Evolutionary conservation across 2,329 filamentous ascomycete genomes (phyloP), one percentile per base, ranked within the genome.

Genomic region (Dactylonectria estremocensis): DNA sequence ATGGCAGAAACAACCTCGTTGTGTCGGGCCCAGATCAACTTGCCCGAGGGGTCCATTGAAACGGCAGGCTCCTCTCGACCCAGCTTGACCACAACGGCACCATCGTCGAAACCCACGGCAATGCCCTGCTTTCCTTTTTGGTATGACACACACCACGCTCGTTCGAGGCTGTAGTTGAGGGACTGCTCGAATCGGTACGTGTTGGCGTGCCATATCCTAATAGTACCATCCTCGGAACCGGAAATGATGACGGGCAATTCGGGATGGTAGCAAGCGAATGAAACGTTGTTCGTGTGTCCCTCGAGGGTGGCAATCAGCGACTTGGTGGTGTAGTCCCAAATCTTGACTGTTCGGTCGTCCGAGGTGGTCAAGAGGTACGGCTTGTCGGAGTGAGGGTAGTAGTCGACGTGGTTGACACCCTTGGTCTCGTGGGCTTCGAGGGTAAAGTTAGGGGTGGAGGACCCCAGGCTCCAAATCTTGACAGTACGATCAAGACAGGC

Each of bases 301-400:
- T 99, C 96, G 54, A 99, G 88, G 3, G 95, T 98, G 33, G 96
- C 96, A 79, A 98, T 98, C 72, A 98, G 87, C 13, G 95, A 96
- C 84, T 99, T 99, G 55, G 95, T 98, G 13, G 95, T 98, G 86
- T 99, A 98, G 80, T 99, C 96, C 95, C 96, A 99, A 62, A 99
- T 90, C 87, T 98, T 98, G 76, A 98, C 94, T 1, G 95, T 98
- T 76, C 94, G 91, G 82, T 98, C 96, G 80, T 99, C 96, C 8
- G 95, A 97, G 14, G 95, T 98, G 24, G 96, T 99, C 71, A 99
- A 91, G 52, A 99, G 91, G 79, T 99, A 98, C 28, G 91, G 91
- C 80, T 92, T 92, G 78, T 92, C 91, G 74, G 90, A 91, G 77
- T 92, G 90, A 11, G 90, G 90, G 77, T 92, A 92, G 83, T 92